These are phyloP conservation scores for Aspergillus oerlinghausenensis DNA, from an alignment of 2,329 filamentous ascomycete species.

Conservation along the genomic window DNA sequence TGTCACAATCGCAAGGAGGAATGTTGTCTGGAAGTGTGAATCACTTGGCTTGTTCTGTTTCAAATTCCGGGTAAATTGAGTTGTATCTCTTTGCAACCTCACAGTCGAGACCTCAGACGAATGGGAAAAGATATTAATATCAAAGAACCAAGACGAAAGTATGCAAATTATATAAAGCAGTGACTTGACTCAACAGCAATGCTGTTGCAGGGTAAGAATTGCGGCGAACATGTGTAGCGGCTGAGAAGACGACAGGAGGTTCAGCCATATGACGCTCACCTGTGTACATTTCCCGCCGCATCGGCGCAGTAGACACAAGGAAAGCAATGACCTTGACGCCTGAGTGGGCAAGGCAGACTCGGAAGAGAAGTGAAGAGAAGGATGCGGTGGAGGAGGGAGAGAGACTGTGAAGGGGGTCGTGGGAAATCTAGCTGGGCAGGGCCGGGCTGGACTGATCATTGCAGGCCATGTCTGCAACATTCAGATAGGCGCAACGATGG, in stretches of 20 bases:
- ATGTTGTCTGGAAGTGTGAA: neutral
- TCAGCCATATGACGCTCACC: constrained; percentile 24
- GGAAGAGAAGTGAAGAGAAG: constrained; percentile 18
- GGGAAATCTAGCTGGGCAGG: constrained; percentile 15
- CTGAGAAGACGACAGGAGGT: constrained; percentile 20
- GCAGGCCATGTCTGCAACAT: constrained; percentile 25
- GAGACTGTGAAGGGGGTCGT: constrained; percentile 9
- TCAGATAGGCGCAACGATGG: constrained; percentile 21
- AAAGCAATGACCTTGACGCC: constrained; percentile 25
- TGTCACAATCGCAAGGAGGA: neutral
- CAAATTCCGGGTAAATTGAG: neutral
- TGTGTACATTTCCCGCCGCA: constrained; percentile 22
- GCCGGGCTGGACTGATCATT: constrained; percentile 21
- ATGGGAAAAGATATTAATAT: constrained; percentile 5
- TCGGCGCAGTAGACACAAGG: constrained; percentile 21
- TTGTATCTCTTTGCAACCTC: neutral
- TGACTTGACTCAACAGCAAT: constrained; percentile 17
- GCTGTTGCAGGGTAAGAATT: constrained; percentile 16
- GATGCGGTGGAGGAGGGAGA: constrained; percentile 20
- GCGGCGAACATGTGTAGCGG: constrained; percentile 25
- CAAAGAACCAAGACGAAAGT: neutral
- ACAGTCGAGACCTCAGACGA: constrained; percentile 7
- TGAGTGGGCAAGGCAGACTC: constrained; percentile 35
- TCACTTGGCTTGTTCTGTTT: neutral
- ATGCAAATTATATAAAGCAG: constrained; percentile 22